Evolutionary conservation across 2,329 filamentous ascomycete genomes (phyloP).

Genomic region (Lecanicillium sp.): DNA sequence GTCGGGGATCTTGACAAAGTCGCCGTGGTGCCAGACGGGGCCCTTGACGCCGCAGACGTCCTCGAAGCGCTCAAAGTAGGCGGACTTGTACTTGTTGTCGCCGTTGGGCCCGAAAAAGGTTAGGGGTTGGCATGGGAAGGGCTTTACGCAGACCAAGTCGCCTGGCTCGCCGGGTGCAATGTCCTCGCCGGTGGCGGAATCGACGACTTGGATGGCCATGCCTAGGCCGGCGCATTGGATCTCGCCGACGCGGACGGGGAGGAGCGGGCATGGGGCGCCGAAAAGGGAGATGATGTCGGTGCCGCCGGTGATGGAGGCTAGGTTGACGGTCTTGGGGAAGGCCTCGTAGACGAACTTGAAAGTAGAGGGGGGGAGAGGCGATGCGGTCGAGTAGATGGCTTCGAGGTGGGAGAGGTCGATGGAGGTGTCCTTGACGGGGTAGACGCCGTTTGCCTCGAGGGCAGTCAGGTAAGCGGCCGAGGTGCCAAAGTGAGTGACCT

Average conservation of each 20-base stretch:
- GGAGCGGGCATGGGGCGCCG: conserved; percentile 69
- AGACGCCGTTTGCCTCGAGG: conserved; percentile 68
- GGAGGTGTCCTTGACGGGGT: conserved; percentile 43
- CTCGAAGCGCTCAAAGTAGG: conserved; percentile 82
- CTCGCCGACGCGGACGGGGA: conserved; percentile 64
- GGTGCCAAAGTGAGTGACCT: conserved; percentile 89
- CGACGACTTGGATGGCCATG: conserved; percentile 63
- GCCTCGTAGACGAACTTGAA: conserved; percentile 83
- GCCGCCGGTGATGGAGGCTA: conserved; percentile 89
- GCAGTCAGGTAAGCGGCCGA: conserved; percentile 89
- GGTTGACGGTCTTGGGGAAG: conserved; percentile 72
- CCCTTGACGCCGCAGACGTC: conserved; percentile 27
- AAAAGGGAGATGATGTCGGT: conserved; percentile 97
- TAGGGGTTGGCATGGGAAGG: conserved; percentile 87
- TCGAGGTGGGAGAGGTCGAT: conserved; percentile 57
- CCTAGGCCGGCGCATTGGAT: conserved; percentile 72
- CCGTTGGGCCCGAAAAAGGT: conserved; percentile 68
- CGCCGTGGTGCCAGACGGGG: conserved; percentile 83
- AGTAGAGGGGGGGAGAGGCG: conserved; percentile 84
- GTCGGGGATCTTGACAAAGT: conserved; percentile 68
- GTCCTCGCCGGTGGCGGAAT: conserved; percentile 46
- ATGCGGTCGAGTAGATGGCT: conserved; percentile 91
- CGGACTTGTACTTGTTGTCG: conserved; percentile 66
- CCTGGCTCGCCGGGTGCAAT: conserved; percentile 61
- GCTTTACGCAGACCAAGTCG: conserved; percentile 76